Evolutionary conservation across 2,329 filamentous ascomycete genomes (phyloP).

Genomic region (Colletotrichum endophyticum): DNA sequence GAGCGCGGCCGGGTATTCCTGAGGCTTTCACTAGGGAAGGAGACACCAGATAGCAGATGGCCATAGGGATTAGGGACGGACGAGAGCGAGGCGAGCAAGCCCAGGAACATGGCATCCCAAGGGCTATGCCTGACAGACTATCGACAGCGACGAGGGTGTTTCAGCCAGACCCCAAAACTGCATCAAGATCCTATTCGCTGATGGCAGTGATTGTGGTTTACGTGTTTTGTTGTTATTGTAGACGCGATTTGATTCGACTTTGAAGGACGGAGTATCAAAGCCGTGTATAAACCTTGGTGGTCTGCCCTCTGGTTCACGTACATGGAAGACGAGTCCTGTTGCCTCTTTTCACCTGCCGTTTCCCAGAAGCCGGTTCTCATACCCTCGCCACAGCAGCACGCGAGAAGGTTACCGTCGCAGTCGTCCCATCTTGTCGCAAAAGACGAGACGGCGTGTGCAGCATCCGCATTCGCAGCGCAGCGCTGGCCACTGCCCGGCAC

Average conservation of each 20-base stretch:
- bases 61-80: not conserved
- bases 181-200: not conserved
- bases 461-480: not conserved
- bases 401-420: not conserved
- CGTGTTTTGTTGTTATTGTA: conserved; percentile 1
- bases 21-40: not conserved
- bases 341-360: not conserved
- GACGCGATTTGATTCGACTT: not conserved
- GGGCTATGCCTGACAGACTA: not conserved
- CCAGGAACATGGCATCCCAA: not conserved
- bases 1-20: not conserved
- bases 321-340: not conserved
- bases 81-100: not conserved
- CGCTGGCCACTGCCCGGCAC: conserved; percentile 7
- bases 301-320: not conserved
- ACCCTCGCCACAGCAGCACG: not conserved
- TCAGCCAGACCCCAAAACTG: not conserved
- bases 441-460: conserved; percentile 17
- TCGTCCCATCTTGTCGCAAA: conserved; percentile 5
- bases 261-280: not conserved
- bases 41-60: not conserved
- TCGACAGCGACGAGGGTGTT: conserved; percentile 3
- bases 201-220: not conserved
- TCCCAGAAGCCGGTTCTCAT: not conserved
- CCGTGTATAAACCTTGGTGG: not conserved